These are phyloP conservation scores for Remersonia thermophila DNA, from an alignment of 2,329 filamentous ascomycete species.

Conservation along the genomic window DNA sequence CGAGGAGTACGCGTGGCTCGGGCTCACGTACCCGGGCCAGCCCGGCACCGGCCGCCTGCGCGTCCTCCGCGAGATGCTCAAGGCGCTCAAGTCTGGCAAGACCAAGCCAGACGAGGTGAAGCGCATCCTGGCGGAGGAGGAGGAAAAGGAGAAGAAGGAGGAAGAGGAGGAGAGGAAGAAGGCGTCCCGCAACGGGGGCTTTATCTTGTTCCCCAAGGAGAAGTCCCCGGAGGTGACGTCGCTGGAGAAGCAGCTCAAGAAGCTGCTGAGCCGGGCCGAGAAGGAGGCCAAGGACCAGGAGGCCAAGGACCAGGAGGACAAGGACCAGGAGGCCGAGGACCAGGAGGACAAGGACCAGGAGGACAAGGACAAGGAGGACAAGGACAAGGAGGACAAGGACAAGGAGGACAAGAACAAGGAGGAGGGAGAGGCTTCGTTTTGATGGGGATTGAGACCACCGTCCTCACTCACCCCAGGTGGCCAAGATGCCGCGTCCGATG, in stretches of 20 bases:
- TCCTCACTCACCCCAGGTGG: no score
- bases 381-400: no score
- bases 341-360: neutral
- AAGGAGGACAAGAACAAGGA: conserved; percentile 1
- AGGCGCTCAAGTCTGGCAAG: conserved; percentile 19
- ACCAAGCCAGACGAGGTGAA: conserved; percentile 20
- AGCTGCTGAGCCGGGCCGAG: conserved; percentile 1
- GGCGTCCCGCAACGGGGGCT: no score
- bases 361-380: neutral
- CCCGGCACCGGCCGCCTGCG: conserved; percentile 37
- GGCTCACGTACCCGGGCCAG: conserved; percentile 41
- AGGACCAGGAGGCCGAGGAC: neutral
- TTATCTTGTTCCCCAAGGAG: neutral
- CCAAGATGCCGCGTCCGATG: no score
- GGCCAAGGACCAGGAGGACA: neutral
- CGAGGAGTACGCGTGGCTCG: conserved; percentile 37
- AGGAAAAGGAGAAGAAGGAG: neutral
- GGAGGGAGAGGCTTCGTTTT: no score
- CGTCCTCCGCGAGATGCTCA: conserved; percentile 27
- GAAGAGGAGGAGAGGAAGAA: neutral
- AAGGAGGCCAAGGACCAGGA: neutral
- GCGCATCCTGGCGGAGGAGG: conserved; percentile 6
- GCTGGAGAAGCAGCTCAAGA: neutral
- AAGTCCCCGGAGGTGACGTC: neutral
- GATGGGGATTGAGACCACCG: no score